phyloP scores from a whole-genome alignment of 1,284 basidiomycete species.

The Bjerkandera adusta region DNA sequence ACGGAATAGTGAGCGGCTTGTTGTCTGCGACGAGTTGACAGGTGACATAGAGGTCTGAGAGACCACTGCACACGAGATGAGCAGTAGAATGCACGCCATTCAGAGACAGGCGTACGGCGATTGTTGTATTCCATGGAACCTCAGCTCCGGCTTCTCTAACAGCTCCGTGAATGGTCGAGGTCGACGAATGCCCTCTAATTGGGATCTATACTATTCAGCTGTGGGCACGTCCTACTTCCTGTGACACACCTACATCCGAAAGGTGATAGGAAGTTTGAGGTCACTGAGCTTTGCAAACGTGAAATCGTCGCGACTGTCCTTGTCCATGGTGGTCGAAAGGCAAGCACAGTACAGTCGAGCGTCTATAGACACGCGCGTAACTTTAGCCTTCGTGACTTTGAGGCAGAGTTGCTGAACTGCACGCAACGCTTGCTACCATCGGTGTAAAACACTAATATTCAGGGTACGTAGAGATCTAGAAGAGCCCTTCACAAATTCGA shows the following conservation, averaged over 20 bases:
- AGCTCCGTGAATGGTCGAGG: conserved; percentile 73
- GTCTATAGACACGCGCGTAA: no score
- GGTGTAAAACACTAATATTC: no score
- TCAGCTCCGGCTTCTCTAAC: conserved; percentile 73
- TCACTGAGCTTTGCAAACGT: conserved; percentile 89
- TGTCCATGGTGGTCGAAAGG: conserved; percentile 51
- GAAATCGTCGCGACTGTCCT: conserved; percentile 79
- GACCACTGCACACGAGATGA: conserved; percentile 43
- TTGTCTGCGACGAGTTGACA: conserved; percentile 92
- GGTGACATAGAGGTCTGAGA: conserved; percentile 91
- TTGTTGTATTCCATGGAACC: conserved; percentile 74
- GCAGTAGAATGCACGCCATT: conserved; percentile 3
- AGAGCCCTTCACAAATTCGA: no score
- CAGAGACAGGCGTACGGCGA: conserved; percentile 53
- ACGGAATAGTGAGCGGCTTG: conserved; percentile 87
- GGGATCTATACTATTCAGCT: conserved; percentile 55
- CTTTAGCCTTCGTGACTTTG: no score
- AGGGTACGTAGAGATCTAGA: no score
- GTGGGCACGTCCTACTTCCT: not conserved
- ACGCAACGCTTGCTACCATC: no score
- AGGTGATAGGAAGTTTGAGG: conserved; percentile 81
- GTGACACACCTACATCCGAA: conserved; percentile 70
- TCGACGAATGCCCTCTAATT: conserved; percentile 77
- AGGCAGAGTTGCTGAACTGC: no score
- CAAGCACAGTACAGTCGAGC: no score